phyloP scores from a whole-genome alignment of 1,284 basidiomycete species.

The Puccinia hordei region DNA sequence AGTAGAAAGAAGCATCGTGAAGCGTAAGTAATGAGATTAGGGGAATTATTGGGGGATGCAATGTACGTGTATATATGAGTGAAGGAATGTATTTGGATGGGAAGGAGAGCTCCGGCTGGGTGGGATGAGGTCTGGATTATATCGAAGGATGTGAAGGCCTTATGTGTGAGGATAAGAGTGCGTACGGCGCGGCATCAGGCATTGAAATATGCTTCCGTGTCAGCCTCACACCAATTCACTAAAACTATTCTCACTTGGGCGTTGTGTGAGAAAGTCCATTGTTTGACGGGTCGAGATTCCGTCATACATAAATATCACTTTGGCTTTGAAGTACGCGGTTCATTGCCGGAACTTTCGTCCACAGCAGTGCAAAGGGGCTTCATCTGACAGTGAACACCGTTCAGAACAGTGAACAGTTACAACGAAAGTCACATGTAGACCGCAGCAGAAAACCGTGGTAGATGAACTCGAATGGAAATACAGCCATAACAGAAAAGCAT shows the following conservation, averaged over 20 bases:
- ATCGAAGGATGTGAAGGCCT: neutral
- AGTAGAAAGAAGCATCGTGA: neutral
- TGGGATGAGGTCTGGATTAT: neutral
- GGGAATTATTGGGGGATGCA: neutral
- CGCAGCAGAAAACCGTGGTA: no score
- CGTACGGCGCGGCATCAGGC: neutral
- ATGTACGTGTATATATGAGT: neutral
- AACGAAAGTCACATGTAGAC: no score
- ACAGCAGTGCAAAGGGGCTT: no score
- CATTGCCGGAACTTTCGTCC: no score
- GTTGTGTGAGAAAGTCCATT: slow-evolving; percentile 11
- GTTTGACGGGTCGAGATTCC: neutral
- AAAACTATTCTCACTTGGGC: neutral
- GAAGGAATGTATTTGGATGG: neutral
- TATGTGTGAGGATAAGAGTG: neutral
- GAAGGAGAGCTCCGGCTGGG: neutral
- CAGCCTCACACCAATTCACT: neutral
- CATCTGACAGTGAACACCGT: no score
- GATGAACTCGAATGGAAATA: no score
- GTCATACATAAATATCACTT: neutral
- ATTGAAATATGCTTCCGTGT: neutral
- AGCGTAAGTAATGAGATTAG: neutral
- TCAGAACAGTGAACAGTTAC: no score
- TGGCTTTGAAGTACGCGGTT: neutral
- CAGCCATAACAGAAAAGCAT: no score